Evolutionary conservation across 768 basidiomycete genomes (phyloP).

Genomic region (Boletus rubescentipes): DNA sequence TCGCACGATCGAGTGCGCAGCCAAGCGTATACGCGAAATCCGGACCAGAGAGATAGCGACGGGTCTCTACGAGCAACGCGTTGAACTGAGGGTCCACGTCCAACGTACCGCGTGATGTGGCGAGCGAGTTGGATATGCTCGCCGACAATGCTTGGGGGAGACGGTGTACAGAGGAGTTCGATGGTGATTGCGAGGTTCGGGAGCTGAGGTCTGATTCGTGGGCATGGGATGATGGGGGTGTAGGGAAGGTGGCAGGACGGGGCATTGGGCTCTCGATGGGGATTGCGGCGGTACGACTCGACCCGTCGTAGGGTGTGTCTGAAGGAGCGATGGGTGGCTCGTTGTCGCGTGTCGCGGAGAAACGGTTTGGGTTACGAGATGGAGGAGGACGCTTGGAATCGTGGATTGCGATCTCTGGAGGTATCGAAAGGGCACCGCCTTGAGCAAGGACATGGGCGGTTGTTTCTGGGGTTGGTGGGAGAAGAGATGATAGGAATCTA

Average conservation of each 20-base stretch:
- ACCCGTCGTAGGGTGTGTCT: slow-evolving; percentile 1
- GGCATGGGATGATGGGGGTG: slow-evolving; percentile 16
- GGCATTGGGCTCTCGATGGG: slow-evolving; percentile 14
- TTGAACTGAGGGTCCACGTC: slow-evolving; percentile 45
- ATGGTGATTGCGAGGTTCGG: slow-evolving; percentile 27
- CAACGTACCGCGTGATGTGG: slow-evolving; percentile 5
- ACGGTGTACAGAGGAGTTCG: slow-evolving; percentile 24
- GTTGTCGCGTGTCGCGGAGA: not conserved
- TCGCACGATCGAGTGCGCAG: slow-evolving; percentile 69
- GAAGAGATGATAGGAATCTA: slow-evolving; percentile 67
- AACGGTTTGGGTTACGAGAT: not conserved
- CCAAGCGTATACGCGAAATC: slow-evolving; percentile 74
- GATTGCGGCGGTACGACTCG: slow-evolving; percentile 17
- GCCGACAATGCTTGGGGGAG: not conserved
- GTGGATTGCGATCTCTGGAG: not conserved
- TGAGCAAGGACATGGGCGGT: slow-evolving; percentile 67
- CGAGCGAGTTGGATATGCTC: not conserved
- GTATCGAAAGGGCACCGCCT: slow-evolving; percentile 45
- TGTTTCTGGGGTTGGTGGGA: slow-evolving; percentile 72
- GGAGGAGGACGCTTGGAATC: not conserved
- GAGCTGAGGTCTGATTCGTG: slow-evolving; percentile 21
- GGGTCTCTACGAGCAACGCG: slow-evolving; percentile 68
- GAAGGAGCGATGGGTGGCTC: not conserved
- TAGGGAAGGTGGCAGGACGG: slow-evolving; percentile 18
- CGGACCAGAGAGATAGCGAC: slow-evolving; percentile 55